Evolutionary conservation across 805 yeast genomes (phyloP).

Genomic region (Hanseniaspora clermontiae): DNA sequence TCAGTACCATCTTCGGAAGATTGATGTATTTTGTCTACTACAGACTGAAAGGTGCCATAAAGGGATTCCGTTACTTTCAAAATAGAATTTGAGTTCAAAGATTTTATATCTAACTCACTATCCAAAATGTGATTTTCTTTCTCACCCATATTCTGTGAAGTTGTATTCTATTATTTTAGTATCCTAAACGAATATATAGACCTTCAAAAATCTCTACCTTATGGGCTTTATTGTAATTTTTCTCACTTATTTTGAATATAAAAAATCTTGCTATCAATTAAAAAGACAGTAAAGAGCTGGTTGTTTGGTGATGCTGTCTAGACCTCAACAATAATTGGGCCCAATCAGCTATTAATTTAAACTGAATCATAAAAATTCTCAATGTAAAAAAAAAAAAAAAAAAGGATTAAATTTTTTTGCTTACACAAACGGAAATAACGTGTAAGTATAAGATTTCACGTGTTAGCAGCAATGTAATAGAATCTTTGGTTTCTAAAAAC

Average conservation of each 20-base stretch:
- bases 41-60: conserved; percentile 19
- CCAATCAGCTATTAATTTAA: too few species aligned
- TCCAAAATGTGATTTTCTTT: background rate
- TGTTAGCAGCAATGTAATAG: too few species aligned
- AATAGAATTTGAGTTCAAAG: background rate
- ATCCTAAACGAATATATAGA: too few species aligned
- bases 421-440: background rate
- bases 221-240: too few species aligned
- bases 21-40: conserved; percentile 32
- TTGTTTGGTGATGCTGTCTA: too few species aligned
- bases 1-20: conserved; percentile 29
- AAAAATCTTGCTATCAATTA: too few species aligned
- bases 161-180: background rate
- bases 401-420: background rate
- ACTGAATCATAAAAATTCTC: background rate
- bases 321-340: too few species aligned
- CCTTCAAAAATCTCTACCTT: too few species aligned
- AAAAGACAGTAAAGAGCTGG: background rate
- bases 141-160: background rate
- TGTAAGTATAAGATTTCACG: too few species aligned
- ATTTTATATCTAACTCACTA: background rate
- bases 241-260: too few species aligned
- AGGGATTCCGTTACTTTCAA: background rate
- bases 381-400: background rate
- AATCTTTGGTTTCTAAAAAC: too few species aligned